Evolutionary conservation across 257 asterid genomes (phyloP), one percentile per base, ranked within the genome.

Genomic region (Nicotiana noctiflora): DNA sequence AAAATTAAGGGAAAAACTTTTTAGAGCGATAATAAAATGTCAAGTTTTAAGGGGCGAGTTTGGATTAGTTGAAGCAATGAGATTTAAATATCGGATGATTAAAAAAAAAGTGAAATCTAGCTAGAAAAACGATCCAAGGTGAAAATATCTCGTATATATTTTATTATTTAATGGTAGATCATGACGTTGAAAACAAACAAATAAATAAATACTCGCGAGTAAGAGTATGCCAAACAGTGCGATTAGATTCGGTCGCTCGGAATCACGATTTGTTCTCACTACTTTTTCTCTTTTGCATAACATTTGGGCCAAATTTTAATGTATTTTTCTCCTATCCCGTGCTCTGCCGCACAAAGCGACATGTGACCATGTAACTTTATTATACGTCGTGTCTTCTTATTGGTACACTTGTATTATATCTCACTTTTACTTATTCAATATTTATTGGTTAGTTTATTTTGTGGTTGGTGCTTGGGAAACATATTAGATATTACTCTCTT

Each of bases 391-490:
- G 9, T 34, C 7, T 66, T 18, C 44, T 74, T 49, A 74, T 74
- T 74, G 61, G 46, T 87, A 83, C 91, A 86, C 90, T 19, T 87
- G 81, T 29, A 68, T 40, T 17, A 13, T 40, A 6, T 44, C 23
- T 6, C 5, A 0, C 11, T 2, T n/a, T 61, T 17, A 10, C 57
- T 12, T 67, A 11, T 61, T 25, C 14, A 2, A 11, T 57, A 29
- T 74, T 79, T 23, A 32, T 17, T 19, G 8, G 56, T 55, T 55
- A 72, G 40, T 12, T 65, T 64, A 25, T 66, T 23, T 63, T 79
- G 83, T 87, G 91, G 79, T 86, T 84, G 85, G 85, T 27, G 81
- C 32, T 52, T 11, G 63, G 89, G 89, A 84, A 84, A 84, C 87
- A 88, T 75, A 74, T 27, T 27, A 27, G 29, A 27, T 27, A 27